Conservation (phyloP, 2,329 filamentous ascomycete species). For the Cladobotryum mycophilum region DNA sequence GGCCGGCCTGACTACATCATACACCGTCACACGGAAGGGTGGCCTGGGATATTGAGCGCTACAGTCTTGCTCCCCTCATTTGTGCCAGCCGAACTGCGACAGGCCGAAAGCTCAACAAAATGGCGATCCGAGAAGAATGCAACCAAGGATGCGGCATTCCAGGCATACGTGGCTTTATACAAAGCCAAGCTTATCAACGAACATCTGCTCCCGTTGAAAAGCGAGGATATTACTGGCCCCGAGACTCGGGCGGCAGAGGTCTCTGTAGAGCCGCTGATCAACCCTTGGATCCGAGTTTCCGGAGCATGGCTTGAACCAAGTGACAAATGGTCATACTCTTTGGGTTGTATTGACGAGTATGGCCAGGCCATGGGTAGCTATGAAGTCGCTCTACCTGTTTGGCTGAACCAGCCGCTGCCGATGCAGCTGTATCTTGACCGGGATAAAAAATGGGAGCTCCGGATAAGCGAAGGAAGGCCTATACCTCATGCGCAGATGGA, state of each 20-base stretch:
- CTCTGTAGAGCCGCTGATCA: constrained; percentile 32
- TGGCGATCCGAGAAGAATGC: constrained; percentile 71
- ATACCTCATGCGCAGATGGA: constrained; percentile 17
- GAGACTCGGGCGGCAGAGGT: constrained; percentile 31
- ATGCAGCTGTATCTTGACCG: constrained; percentile 37
- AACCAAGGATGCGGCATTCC: constrained; percentile 74
- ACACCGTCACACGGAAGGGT: constrained; percentile 28
- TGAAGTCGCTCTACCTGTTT: constrained; percentile 37
- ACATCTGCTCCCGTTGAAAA: constrained; percentile 61
- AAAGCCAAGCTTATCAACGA: constrained; percentile 67
- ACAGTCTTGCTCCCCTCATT: constrained; percentile 65
- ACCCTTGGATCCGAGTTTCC: constrained; percentile 43
- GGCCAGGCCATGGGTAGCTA: constrained; percentile 30
- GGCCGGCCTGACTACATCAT: constrained; percentile 62
- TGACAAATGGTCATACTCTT: constrained; percentile 20
- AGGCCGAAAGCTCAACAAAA: constrained; percentile 16
- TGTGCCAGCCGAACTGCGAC: constrained; percentile 44
- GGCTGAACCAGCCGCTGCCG: constrained; percentile 30
- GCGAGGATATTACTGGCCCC: constrained; percentile 34
- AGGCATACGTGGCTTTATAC: constrained; percentile 68
- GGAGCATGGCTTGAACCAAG: constrained; percentile 31
- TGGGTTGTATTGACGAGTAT: constrained; percentile 30
- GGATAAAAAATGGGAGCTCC: constrained; percentile 27
- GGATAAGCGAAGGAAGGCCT: constrained; percentile 13
- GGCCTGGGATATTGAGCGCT: constrained; percentile 38